These are phyloP conservation scores for Amanita pallidorosea DNA, from an alignment of 768 basidiomycete genomes.

Conservation along the genomic window DNA sequence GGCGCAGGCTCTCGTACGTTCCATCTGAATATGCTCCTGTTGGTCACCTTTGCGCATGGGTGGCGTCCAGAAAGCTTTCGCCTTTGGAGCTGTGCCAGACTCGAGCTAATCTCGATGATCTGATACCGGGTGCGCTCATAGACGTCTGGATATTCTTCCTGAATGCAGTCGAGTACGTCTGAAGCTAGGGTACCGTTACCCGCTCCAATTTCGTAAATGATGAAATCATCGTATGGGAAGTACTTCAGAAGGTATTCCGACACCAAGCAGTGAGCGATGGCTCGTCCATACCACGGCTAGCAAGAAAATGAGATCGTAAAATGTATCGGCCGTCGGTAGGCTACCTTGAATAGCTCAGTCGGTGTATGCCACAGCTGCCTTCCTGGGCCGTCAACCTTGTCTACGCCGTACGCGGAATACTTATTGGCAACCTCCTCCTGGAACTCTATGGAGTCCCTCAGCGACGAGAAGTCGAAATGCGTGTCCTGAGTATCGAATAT, in stretches of 20 bases:
- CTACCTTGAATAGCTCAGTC: slow-evolving; percentile 92
- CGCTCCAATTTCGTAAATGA: slow-evolving; percentile 95
- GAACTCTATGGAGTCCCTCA: slow-evolving; percentile 67
- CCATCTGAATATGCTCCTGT: slow-evolving; percentile 86
- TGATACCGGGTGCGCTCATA: slow-evolving; percentile 89
- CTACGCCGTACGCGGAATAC: slow-evolving; percentile 63
- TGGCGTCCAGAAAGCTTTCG: slow-evolving; percentile 52
- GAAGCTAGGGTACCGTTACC: slow-evolving; percentile 93
- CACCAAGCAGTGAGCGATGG: slow-evolving; percentile 81
- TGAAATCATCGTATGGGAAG: slow-evolving; percentile 93
- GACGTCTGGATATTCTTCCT: slow-evolving; percentile 74
- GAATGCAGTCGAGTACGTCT: slow-evolving; percentile 78
- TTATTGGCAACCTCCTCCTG: slow-evolving; percentile 69
- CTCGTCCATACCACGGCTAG: slow-evolving; percentile 91
- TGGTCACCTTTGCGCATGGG: slow-evolving; percentile 55
- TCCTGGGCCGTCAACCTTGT: slow-evolving; percentile 57
- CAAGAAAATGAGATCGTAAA: slow-evolving; percentile 5
- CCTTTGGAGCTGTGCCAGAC: slow-evolving; percentile 63
- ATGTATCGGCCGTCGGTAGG: slow-evolving; percentile 11
- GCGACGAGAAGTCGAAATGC: slow-evolving; percentile 54
- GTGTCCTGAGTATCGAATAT: slow-evolving; percentile 66
- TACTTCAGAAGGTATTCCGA: slow-evolving; percentile 90
- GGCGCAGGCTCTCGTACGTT: slow-evolving; percentile 62
- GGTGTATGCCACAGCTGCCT: slow-evolving; percentile 98
- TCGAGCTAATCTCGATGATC: slow-evolving; percentile 89